Evolutionary conservation across 1,284 basidiomycete species (phyloP).

Genomic region (Ceratobasidium sp.): DNA sequence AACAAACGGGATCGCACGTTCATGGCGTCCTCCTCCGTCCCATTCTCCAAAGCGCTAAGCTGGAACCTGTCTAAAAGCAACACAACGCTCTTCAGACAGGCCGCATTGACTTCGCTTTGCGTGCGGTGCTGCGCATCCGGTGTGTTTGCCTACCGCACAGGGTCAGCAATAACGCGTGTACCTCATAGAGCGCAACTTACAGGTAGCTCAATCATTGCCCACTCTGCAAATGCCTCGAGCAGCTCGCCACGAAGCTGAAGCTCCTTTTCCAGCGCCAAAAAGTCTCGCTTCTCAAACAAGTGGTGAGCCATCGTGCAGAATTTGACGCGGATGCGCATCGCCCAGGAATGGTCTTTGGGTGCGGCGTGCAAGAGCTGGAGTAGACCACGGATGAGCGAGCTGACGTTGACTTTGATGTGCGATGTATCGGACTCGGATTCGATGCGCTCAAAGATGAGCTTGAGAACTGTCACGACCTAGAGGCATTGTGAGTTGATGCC

Average conservation of each 20-base stretch:
- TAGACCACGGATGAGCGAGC: constrained; percentile 72
- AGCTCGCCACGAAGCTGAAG: constrained; percentile 74
- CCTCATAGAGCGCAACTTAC: constrained; percentile 48
- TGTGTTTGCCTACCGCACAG: constrained; percentile 12
- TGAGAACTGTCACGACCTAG: constrained; percentile 74
- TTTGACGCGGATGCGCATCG: constrained; percentile 76
- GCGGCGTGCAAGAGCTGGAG: constrained; percentile 74
- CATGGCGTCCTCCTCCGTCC: constrained; percentile 71
- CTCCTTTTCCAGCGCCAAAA: constrained; percentile 72
- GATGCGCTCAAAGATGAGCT: constrained; percentile 81
- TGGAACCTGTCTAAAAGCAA: constrained; percentile 82
- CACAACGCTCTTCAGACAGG: constrained; percentile 77
- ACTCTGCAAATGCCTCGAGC: constrained; percentile 79
- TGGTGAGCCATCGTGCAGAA: constrained; percentile 81
- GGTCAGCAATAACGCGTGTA: background rate
- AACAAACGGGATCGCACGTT: constrained; percentile 83
- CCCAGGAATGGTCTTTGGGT: constrained; percentile 63
- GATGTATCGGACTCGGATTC: constrained; percentile 67
- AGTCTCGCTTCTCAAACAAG: constrained; percentile 72
- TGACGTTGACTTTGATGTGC: constrained; percentile 75
- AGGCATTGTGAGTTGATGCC: constrained; percentile 3
- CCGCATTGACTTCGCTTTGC: constrained; percentile 76
- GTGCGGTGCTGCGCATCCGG: constrained; percentile 48
- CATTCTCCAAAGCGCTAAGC: constrained; percentile 70
- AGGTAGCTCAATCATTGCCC: constrained; percentile 62